Base-by-base conservation (phyloP, 164 flowering plant genomes). In the Brasenia schreberi region DNA sequence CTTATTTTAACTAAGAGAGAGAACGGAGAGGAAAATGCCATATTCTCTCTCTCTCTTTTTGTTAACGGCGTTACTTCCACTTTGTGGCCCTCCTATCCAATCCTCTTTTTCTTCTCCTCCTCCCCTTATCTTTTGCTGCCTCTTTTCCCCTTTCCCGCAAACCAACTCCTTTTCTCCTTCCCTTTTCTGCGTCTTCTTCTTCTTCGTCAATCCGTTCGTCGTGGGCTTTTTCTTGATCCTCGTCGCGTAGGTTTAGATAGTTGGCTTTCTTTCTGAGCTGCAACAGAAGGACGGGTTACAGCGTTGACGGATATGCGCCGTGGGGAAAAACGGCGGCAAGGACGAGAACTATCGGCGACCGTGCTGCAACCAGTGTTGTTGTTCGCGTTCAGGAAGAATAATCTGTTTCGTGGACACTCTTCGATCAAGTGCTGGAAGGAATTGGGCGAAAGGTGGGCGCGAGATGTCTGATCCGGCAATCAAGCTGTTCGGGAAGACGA, bases 401-500 rank as follows among this genome's bases (percentile, higher is more conserved):
- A 49, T 49, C 56, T 14, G 12, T 14, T 9, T 14, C 56, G 56
- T 5, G 10, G 56, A 9, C 56, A 9, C 10, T 9, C 56, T 49
- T 49, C 56, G 56, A 49, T 49, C 56, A 16, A 49, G 39, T 33
- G 39, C 56, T 9, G 12, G 56, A 9, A 9, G 5, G 56, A 49
- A 49, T 49, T 49, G 56, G 56, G 56, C 12, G 56, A 49, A 49
- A 14, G 56, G 16, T 49, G 16, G 16, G 56, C 39, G 56, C 12
- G 56, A 49, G 10, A 49, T 49, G 56, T 49, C 56, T 49, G 73
- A 71, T 12, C 69, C 69, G 27, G 73, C 73, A 16, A 71, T 71
- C 39, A 71, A 71, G 69, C 69, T 71, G 16, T 71, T 71, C 58
- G 73, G 73, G 43, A 66, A 62, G 69, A 71, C 69, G 62, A 71